A percentile compares a stretch with the other conserved stretches of the same genome.
Evolutionary conservation across 2,329 filamentous ascomycete species (phyloP).

Genomic region (Verticillium klebahnii): DNA sequence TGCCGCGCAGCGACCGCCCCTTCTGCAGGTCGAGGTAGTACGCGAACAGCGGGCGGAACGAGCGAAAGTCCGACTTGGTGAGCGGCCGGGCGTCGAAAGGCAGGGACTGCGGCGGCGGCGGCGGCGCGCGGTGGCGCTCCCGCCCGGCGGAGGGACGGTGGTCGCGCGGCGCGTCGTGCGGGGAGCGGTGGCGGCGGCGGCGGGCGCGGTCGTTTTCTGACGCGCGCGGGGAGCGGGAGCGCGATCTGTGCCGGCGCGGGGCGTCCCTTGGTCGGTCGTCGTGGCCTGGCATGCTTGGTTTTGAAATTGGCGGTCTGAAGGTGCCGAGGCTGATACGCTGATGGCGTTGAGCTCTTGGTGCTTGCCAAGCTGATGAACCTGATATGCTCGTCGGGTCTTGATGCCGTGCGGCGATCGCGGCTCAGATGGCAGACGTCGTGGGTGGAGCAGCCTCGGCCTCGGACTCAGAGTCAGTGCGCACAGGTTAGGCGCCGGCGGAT

Average conservation of each 20-base stretch:
- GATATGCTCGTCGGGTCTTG: neutral
- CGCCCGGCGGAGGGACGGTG: neutral
- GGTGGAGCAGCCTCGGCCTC: neutral
- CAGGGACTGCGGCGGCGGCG: conserved; percentile 30
- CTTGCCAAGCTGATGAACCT: neutral
- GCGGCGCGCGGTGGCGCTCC: neutral
- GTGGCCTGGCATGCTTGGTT: neutral
- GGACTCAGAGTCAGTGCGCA: neutral
- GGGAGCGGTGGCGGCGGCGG: conserved; percentile 5
- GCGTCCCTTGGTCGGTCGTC: neutral
- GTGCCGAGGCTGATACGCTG: no score
- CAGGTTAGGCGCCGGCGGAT: neutral
- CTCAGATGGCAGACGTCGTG: neutral
- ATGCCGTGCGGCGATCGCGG: neutral
- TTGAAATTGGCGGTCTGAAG: no score
- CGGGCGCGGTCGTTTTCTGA: conserved; percentile 2
- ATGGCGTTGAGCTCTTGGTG: neutral
- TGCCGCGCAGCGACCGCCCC: conserved; percentile 59
- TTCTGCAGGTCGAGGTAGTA: conserved; percentile 90
- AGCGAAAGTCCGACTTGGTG: conserved; percentile 61
- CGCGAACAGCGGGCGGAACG: conserved; percentile 69
- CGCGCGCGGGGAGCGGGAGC: neutral
- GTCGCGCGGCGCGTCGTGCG: neutral
- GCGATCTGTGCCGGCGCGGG: neutral
- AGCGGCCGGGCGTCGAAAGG: conserved; percentile 65